Evolutionary conservation across 2,329 filamentous ascomycete species (phyloP).

Genomic region (Colletotrichum sansevieriae): DNA sequence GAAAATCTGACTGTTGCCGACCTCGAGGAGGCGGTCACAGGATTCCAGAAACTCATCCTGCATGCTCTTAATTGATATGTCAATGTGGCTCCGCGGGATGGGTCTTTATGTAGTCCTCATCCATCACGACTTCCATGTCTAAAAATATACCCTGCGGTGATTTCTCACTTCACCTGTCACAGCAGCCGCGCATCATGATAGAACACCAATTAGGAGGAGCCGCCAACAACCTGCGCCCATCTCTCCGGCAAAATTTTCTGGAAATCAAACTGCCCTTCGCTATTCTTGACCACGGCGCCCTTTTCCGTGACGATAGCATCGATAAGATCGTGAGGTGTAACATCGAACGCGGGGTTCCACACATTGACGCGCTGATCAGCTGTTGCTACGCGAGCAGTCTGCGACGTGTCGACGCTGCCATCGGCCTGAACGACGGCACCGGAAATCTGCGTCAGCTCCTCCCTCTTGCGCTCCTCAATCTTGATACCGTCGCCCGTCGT

Average conservation of each 20-base stretch:
- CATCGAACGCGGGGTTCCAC: constrained; percentile 98
- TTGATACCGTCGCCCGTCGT: constrained; percentile 82
- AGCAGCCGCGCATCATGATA: not conserved
- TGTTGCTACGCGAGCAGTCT: constrained; percentile 80
- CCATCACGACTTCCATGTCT: not conserved
- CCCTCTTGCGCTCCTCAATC: constrained; percentile 87
- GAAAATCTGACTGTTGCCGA: constrained; percentile 83
- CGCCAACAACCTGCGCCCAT: constrained; percentile 57
- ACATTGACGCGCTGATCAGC: constrained; percentile 84
- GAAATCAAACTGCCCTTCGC: constrained; percentile 78
- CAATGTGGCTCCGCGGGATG: not conserved
- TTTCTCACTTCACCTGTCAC: not conserved
- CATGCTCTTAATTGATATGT: constrained; percentile 58
- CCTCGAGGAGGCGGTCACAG: constrained; percentile 82
- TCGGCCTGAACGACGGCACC: constrained; percentile 78
- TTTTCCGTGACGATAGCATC: constrained; percentile 95
- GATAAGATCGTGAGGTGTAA: constrained; percentile 89
- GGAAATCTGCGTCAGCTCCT: constrained; percentile 87
- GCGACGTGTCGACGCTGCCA: constrained; percentile 72
- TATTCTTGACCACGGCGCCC: constrained; percentile 84
- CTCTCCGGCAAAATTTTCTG: constrained; percentile 67
- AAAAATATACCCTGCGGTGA: not conserved
- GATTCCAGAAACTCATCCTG: constrained; percentile 79
- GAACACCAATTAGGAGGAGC: not conserved
- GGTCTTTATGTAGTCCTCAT: constrained; percentile 5